These are phyloP conservation scores for Voacanga thouarsii DNA, from an alignment of 257 asterid genomes.

Conservation along the genomic window DNA sequence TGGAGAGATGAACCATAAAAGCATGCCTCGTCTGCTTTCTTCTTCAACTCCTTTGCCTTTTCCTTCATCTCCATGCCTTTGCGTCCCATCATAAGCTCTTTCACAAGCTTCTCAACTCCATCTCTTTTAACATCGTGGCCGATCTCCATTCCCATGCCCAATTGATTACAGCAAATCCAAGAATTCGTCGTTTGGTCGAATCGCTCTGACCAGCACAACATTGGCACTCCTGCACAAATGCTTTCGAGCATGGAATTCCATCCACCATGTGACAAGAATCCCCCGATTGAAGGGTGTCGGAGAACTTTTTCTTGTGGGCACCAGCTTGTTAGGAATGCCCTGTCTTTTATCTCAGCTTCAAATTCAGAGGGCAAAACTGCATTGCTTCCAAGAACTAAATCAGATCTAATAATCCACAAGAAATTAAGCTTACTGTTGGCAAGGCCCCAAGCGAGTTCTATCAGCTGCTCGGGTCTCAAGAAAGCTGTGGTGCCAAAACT, in stretches of 20 bases:
- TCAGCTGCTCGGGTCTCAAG: conserved; percentile 1
- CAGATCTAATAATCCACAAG: conserved; percentile 26
- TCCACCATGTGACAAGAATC: conserved; percentile 29
- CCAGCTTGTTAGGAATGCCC: conserved; percentile 17
- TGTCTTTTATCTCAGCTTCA: conserved; percentile 7
- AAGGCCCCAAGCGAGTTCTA: conserved; percentile 20
- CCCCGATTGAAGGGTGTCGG: conserved; percentile 23
- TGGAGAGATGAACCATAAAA: too few relatives aligned
- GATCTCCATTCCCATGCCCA: conserved; percentile 27
- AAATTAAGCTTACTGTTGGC: not conserved
- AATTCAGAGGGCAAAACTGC: conserved; percentile 14
- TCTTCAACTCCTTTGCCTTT: conserved; percentile 14
- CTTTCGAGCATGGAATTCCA: conserved; percentile 31
- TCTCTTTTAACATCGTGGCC: conserved; percentile 20
- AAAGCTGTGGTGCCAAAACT: conserved; percentile 23
- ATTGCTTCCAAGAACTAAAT: conserved; percentile 18
- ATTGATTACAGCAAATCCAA: conserved; percentile 19
- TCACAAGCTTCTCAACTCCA: conserved; percentile 13
- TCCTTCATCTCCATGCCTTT: conserved; percentile 22
- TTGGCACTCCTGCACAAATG: conserved; percentile 24
- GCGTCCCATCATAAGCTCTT: conserved; percentile 25
- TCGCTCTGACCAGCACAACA: conserved; percentile 28
- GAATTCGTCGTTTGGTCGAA: conserved; percentile 25
- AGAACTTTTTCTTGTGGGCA: conserved; percentile 30
- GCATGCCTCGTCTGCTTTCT: conserved; percentile 18